Evolutionary conservation across 2,329 filamentous ascomycete species (phyloP).

Genomic region (Aspergillus quadricinctus): DNA sequence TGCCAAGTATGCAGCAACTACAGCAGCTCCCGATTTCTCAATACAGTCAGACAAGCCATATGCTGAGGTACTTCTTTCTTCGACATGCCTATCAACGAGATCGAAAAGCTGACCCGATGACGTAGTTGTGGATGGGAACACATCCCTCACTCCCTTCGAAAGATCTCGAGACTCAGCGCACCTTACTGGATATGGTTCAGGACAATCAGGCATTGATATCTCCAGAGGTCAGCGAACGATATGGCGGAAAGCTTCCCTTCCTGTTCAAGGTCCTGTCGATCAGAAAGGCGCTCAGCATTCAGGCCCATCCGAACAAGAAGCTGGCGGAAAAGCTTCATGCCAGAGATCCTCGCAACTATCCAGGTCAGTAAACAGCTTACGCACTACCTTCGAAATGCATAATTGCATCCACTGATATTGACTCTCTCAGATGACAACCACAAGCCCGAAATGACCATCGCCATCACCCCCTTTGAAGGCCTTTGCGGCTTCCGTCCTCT

Average conservation of each 20-base stretch:
- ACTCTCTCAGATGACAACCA: slow-evolving; percentile 79
- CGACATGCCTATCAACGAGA: background rate
- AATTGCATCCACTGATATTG: background rate
- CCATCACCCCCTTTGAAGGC: slow-evolving; percentile 92
- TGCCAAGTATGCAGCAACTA: slow-evolving; percentile 83
- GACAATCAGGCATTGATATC: slow-evolving; percentile 83
- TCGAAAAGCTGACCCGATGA: slow-evolving; percentile 8
- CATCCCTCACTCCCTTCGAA: slow-evolving; percentile 94
- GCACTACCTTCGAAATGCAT: background rate
- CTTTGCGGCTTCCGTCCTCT: slow-evolving; percentile 92
- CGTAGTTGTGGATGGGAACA: slow-evolving; percentile 96
- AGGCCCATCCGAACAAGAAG: slow-evolving; percentile 94
- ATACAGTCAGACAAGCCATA: slow-evolving; percentile 89
- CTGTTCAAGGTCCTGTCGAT: slow-evolving; percentile 98
- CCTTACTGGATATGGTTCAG: slow-evolving; percentile 79
- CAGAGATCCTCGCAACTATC: slow-evolving; percentile 87
- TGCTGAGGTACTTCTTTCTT: slow-evolving; percentile 62
- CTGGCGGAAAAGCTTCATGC: slow-evolving; percentile 84
- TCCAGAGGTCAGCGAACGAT: slow-evolving; percentile 65
- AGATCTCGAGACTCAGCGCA: slow-evolving; percentile 76
- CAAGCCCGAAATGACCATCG: slow-evolving; percentile 99
- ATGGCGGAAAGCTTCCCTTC: slow-evolving; percentile 81
- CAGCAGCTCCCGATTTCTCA: slow-evolving; percentile 66
- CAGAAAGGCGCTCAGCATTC: slow-evolving; percentile 91
- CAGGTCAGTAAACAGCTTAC: slow-evolving; percentile 42